Evolutionary conservation across 805 yeast species (phyloP).

Genomic region (Ascoidea rubescens): DNA sequence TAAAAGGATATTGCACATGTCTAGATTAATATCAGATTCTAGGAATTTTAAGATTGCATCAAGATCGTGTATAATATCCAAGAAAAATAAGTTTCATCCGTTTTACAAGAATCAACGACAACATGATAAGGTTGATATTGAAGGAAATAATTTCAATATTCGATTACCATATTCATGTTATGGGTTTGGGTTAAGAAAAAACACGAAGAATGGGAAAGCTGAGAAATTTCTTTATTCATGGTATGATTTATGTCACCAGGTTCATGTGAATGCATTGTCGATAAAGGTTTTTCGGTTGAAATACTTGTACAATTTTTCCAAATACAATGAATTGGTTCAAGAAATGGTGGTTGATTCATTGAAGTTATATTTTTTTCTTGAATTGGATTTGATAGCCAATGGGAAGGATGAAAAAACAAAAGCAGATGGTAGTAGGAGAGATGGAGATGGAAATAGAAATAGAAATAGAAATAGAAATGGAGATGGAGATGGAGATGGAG

Average conservation of each 20-base stretch:
- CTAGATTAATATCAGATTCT: not conserved
- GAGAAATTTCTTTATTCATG: not conserved
- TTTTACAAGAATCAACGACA: too few relatives aligned
- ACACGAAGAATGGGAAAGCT: too few relatives aligned
- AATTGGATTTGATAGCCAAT: not conserved
- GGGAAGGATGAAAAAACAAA: too few relatives aligned
- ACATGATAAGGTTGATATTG: not conserved
- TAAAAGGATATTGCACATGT: too few relatives aligned
- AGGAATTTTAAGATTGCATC: not conserved
- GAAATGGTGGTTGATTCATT: slow-evolving; percentile 7
- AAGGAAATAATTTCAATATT: too few relatives aligned
- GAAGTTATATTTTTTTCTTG: slow-evolving; percentile 16
- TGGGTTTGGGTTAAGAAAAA: not conserved
- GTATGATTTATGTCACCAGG: slow-evolving; percentile 27
- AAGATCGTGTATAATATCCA: not conserved
- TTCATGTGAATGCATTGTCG: slow-evolving; percentile 61
- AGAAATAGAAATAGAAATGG: not conserved
- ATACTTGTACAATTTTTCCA: slow-evolving; percentile 14
- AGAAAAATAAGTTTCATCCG: not conserved
- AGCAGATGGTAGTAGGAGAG: too few relatives aligned
- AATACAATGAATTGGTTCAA: slow-evolving; percentile 20
- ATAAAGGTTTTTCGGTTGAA: slow-evolving; percentile 35
- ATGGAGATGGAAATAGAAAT: not conserved
- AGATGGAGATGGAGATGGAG: not conserved
- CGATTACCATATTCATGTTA: not conserved